Conservation (phyloP, 768 basidiomycete species). For the Amanita thiersii region DNA sequence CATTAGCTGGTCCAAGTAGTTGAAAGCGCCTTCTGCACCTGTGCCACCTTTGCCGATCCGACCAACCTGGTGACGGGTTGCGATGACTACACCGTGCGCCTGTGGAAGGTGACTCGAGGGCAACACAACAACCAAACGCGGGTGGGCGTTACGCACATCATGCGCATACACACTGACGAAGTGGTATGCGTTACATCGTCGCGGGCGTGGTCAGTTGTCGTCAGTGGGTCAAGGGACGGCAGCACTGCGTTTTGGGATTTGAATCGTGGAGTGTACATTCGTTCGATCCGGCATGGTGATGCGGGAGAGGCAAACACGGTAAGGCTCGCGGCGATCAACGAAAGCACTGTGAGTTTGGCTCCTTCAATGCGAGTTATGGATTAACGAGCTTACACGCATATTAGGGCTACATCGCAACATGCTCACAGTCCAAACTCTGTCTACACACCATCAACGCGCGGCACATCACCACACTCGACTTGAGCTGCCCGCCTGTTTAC, state of each 20-base stretch:
- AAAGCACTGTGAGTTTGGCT: conserved; percentile 65
- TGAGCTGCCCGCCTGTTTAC: conserved; percentile 36
- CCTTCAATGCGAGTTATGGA: not conserved
- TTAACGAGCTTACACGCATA: not conserved
- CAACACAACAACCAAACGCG: conserved; percentile 16
- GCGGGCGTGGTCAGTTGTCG: conserved; percentile 71
- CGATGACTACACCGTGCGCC: conserved; percentile 69
- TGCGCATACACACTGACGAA: conserved; percentile 71
- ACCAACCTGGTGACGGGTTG: conserved; percentile 74
- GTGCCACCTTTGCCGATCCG: conserved; percentile 72
- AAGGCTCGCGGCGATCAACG: conserved; percentile 70
- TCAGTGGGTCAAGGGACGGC: conserved; percentile 83
- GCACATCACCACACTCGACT: conserved; percentile 63
- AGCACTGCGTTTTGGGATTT: conserved; percentile 88
- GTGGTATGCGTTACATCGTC: conserved; percentile 68
- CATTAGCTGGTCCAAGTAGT: conserved; percentile 64
- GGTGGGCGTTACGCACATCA: conserved; percentile 53
- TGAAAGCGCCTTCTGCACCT: conserved; percentile 64
- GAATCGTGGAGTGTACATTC: conserved; percentile 72
- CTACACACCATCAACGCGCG: conserved; percentile 85
- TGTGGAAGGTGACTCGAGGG: conserved; percentile 61
- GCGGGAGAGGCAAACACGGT: conserved; percentile 36
- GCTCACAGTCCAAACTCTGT: conserved; percentile 61
- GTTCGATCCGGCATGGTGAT: conserved; percentile 69
- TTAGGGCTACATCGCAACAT: conserved; percentile 85